Base-by-base conservation (phyloP, 768 basidiomycete species). In the Lentinula guzmanii region DNA sequence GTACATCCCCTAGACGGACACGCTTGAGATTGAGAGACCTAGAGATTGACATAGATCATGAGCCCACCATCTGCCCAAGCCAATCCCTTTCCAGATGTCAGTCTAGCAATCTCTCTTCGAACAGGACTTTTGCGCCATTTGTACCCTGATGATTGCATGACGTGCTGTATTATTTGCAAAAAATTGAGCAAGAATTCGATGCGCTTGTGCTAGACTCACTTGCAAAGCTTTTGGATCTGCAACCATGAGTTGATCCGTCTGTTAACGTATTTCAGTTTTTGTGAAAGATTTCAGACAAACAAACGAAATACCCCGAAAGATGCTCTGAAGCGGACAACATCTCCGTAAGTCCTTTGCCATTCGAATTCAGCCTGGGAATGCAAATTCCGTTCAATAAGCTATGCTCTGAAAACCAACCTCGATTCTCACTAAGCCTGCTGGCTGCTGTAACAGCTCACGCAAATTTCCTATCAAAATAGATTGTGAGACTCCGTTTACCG, bases 201-300 rank as follows among this genome's bases (percentile, higher is more conserved):
- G 28, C 28, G 28, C 28, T 28, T 28, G 28, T 28, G 28, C 28
- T 4, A 21, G 6, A 6, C 45, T 5, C 18, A 48, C 46, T 71
- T 70, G n/a, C 73, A 56, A 35, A 2, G 72, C 72, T 59, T 73
- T 70, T 0, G 71, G 71, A 53, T 76, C 75, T 5, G 69, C 62
- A 18, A 73, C 64, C 65, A 70, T 69, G 16, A 76, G 58, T 59
- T 64, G 64, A 56, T 73, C 67, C 35, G 67, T 65, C 73, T 74
- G 18, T 31, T 35, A 28, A 13, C 5, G 37, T 15, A 31, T 7
- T 6, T 58, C 42, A 58, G 42, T 45, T 6, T 33, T 6, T 33
- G 13, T 54, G 53, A 41, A 9, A 41, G 11, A 1, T n/a, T 6
- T 28, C 28, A 4, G 21, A 16, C 24, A n/a, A 39, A 11, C 15